Conservation (phyloP, 2,329 filamentous ascomycete genomes). For the Cladorrhinum sp. region DNA sequence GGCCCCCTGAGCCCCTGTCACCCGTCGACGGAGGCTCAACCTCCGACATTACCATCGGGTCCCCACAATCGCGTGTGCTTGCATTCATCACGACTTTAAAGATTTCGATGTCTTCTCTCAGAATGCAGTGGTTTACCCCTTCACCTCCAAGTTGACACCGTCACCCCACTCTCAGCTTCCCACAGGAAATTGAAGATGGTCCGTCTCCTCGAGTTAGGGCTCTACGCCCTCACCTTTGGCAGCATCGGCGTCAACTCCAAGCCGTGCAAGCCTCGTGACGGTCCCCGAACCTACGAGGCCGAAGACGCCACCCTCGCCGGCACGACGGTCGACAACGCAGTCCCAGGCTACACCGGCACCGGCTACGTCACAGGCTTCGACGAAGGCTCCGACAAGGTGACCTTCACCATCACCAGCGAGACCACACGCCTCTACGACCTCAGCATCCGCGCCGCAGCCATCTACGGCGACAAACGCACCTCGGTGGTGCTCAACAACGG, state of each 20-base stretch:
- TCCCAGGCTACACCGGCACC: slow-evolving; percentile 38
- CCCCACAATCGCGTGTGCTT: background rate
- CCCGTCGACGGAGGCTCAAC: slow-evolving; percentile 1
- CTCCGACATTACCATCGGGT: slow-evolving; percentile 5
- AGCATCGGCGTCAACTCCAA: background rate
- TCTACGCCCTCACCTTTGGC: slow-evolving; percentile 1
- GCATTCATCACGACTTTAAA: background rate
- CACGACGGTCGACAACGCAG: slow-evolving; percentile 38
- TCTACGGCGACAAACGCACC: slow-evolving; percentile 46
- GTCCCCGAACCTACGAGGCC: slow-evolving; percentile 33
- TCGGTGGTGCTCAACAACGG: slow-evolving; percentile 42
- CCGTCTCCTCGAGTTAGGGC: slow-evolving; percentile 4
- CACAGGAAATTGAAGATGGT: slow-evolving; percentile 1
- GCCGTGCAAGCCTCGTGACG: slow-evolving; percentile 3
- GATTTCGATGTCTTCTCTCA: background rate
- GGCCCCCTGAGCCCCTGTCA: background rate
- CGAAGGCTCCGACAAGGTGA: slow-evolving; percentile 40
- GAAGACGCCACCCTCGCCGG: slow-evolving; percentile 42
- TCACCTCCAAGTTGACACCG: background rate
- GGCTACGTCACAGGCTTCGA: slow-evolving; percentile 49
- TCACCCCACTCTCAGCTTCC: background rate
- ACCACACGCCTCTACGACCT: slow-evolving; percentile 42
- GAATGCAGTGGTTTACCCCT: background rate
- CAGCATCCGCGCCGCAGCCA: slow-evolving; percentile 42
- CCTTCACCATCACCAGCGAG: slow-evolving; percentile 39